phyloP scores from a whole-genome alignment of 768 basidiomycete species.

The Tylopilus intermedius region DNA sequence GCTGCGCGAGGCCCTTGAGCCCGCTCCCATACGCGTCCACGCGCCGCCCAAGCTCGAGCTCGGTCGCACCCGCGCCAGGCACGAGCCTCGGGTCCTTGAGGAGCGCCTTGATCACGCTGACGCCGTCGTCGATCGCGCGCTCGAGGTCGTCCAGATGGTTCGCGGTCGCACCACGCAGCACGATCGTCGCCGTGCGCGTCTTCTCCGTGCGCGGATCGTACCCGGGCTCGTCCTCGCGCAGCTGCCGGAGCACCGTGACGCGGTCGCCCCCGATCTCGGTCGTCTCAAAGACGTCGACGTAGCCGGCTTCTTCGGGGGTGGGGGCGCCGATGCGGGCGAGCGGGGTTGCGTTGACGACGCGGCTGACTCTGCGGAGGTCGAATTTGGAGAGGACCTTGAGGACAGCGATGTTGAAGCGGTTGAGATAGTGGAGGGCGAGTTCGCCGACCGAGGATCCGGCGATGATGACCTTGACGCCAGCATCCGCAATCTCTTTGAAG shows the following conservation, averaged over 20 bases:
- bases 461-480: slow-evolving; percentile 90
- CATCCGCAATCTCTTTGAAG: slow-evolving; percentile 94
- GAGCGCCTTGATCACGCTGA: slow-evolving; percentile 90
- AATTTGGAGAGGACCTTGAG: slow-evolving; percentile 98
- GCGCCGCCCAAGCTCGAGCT: slow-evolving; percentile 84
- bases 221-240: slow-evolving; percentile 58
- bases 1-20: slow-evolving; percentile 87
- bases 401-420: slow-evolving; percentile 89
- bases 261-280: slow-evolving; percentile 96
- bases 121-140: slow-evolving; percentile 93
- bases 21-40: slow-evolving; percentile 85
- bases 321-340: slow-evolving; percentile 94
- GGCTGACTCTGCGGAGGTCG: slow-evolving; percentile 88
- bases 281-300: slow-evolving; percentile 90
- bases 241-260: slow-evolving; percentile 92
- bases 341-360: slow-evolving; percentile 94
- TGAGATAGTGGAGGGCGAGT: slow-evolving; percentile 94
- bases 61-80: slow-evolving; percentile 90
- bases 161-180: slow-evolving; percentile 90
- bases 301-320: slow-evolving; percentile 93
- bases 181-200: slow-evolving; percentile 88
- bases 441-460: slow-evolving; percentile 93
- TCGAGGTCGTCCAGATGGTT: slow-evolving; percentile 95
- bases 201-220: slow-evolving; percentile 60
- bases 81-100: slow-evolving; percentile 87